Conservation (phyloP, 2,329 filamentous ascomycete genomes). For the Hortaea werneckii region DNA sequence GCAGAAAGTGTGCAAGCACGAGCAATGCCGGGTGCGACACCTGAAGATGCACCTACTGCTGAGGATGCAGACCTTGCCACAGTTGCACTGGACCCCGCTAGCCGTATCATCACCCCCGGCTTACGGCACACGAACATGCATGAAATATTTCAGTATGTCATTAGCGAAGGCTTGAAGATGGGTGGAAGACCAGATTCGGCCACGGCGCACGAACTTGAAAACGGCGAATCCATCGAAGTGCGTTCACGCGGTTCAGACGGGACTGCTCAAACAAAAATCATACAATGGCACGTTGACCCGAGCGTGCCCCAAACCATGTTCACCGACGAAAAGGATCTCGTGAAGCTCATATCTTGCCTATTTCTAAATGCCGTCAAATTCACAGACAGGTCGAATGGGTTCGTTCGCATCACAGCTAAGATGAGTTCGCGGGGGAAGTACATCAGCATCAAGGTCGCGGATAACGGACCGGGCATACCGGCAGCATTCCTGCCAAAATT, state of each 20-base stretch:
- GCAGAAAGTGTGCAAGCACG: slow-evolving; percentile 16
- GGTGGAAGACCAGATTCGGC: slow-evolving; percentile 45
- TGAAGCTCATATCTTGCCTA: slow-evolving; percentile 54
- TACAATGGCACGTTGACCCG: slow-evolving; percentile 41
- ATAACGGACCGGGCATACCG: slow-evolving; percentile 60
- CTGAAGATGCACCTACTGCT: slow-evolving; percentile 4
- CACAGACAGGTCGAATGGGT: slow-evolving; percentile 47
- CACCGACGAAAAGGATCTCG: slow-evolving; percentile 53
- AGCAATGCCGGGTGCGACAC: slow-evolving; percentile 3
- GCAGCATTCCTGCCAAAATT: slow-evolving; percentile 55
- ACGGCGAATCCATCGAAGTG: slow-evolving; percentile 41
- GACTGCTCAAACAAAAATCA: slow-evolving; percentile 35
- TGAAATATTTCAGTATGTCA: slow-evolving; percentile 41
- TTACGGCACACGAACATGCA: slow-evolving; percentile 38
- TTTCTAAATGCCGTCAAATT: slow-evolving; percentile 62
- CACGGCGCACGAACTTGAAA: slow-evolving; percentile 35
- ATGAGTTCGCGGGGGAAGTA: slow-evolving; percentile 40
- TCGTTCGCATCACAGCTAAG: slow-evolving; percentile 46
- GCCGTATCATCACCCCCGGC: slow-evolving; percentile 34
- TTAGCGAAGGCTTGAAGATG: slow-evolving; percentile 43
- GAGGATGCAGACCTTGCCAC: slow-evolving; percentile 6
- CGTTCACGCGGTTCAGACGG: slow-evolving; percentile 34
- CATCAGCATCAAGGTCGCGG: slow-evolving; percentile 51
- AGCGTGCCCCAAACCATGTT: slow-evolving; percentile 45
- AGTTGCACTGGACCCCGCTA: not conserved